phyloP scores from a whole-genome alignment of 208 protist genomes.

The Wallacemonas sp. region DNA sequence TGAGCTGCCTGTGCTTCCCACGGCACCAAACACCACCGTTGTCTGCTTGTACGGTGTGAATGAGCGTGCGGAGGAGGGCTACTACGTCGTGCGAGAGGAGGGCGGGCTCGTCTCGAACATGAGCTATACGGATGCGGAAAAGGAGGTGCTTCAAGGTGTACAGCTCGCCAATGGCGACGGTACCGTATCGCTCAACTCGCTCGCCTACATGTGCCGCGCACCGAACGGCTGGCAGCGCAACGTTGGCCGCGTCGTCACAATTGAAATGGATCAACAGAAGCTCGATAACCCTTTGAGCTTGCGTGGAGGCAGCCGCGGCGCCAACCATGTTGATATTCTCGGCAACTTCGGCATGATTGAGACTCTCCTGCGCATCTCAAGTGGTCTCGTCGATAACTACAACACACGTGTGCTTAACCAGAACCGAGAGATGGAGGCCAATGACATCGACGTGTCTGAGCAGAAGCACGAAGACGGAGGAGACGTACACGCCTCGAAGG shows the following conservation, averaged over 20 bases:
- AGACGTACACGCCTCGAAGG: background rate
- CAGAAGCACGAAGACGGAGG: too few relatives aligned
- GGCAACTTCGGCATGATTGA: constrained; percentile 84
- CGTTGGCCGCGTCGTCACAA: constrained; percentile 81
- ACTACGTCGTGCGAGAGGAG: constrained; percentile 43
- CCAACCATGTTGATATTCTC: constrained; percentile 90
- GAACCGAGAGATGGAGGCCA: background rate
- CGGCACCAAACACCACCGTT: constrained; percentile 79
- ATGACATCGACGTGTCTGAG: background rate
- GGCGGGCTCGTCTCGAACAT: constrained; percentile 30
- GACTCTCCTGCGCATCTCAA: constrained; percentile 73
- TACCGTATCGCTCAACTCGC: constrained; percentile 87
- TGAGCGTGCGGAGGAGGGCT: constrained; percentile 78
- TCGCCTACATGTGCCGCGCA: constrained; percentile 91
- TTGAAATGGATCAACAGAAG: constrained; percentile 68
- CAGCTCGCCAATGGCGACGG: constrained; percentile 81
- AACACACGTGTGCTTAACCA: background rate
- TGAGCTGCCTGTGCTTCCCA: constrained; percentile 68
- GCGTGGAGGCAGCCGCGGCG: constrained; percentile 59
- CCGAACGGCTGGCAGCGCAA: constrained; percentile 82
- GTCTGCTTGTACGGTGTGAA: constrained; percentile 91
- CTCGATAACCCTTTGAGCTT: constrained; percentile 40
- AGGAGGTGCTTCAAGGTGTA: constrained; percentile 49
- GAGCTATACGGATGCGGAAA: constrained; percentile 23
- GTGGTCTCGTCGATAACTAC: constrained; percentile 48